Base-by-base conservation (phyloP, 257 asterid species). In the Lavandula angustifolia region DNA sequence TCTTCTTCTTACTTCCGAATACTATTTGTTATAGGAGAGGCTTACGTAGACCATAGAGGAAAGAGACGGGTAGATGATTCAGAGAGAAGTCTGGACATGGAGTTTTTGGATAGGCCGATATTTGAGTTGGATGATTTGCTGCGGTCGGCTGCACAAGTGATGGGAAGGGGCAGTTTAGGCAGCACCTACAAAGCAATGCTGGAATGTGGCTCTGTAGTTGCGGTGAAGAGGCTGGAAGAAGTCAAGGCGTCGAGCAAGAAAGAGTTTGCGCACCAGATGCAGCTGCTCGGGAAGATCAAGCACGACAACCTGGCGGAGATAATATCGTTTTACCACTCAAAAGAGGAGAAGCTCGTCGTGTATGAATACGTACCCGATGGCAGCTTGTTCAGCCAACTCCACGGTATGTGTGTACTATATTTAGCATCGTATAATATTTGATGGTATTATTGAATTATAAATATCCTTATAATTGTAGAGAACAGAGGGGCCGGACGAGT, bases 51-150 rank as follows among this genome's bases (percentile, higher is more conserved):
- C 11, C 12, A 14, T 46, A 54, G 6, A 33, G 75, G 62, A 40
- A 80, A 42, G 71, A 7, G 12, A 14, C 53, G 35, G 60, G 55
- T 52, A 14, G 87, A 80, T 50, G 85, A 78, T 55, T 78, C 78
- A 29, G 94, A 81, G 53, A 78, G 59, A 49, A 62, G 40, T 7
- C 48, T 61, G 51, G 85, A 76, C 14, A 17, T 85, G 70, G 85
- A 71, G 74, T 81, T 83, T 62, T 29, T 75, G 49, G 80, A 78
- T 22, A 74, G 64, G 71, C 67, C 76, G 44, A 13, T 72, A 4
- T 88, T 88, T 17, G 94, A 85, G 35, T 22, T 88, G 76, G 94
- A 88, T 38, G 96, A 88, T 62, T 73, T 85, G 70, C 60, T 88
- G 35, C 79, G 86, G 6, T 85, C 94, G 4, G 84, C 91, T 0